These are phyloP conservation scores for Candida namnaoensis DNA, from an alignment of 805 yeast species.

Conservation along the genomic window DNA sequence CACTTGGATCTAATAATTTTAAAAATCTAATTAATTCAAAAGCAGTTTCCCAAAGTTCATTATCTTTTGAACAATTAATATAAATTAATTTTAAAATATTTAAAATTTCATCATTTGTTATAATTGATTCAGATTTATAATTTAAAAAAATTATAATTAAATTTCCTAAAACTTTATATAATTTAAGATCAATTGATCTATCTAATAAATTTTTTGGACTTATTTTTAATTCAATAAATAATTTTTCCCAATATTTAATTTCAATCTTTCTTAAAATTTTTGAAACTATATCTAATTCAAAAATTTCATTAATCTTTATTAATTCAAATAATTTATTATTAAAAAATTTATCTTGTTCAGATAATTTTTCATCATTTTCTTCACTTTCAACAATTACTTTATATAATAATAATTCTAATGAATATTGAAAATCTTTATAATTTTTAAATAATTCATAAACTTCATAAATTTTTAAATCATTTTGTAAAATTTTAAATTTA, in stretches of 20 bases:
- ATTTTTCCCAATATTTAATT: conserved; percentile 33
- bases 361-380: conserved; percentile 8
- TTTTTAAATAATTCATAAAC: conserved; percentile 23
- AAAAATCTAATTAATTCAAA: conserved; percentile 21
- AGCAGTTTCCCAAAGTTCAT: conserved; percentile 21
- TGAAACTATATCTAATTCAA: conserved; percentile 26
- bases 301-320: conserved; percentile 13
- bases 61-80: conserved; percentile 17
- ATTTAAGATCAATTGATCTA: conserved; percentile 27
- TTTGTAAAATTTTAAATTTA: conserved; percentile 26
- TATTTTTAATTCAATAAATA: conserved; percentile 27
- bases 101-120: conserved; percentile 5
- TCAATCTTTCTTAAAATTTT: conserved; percentile 47
- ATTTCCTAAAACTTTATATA: conserved; percentile 38
- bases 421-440: conserved; percentile 30
- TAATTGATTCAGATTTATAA: conserved; percentile 20
- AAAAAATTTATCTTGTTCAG: conserved; percentile 8
- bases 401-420: conserved; percentile 37
- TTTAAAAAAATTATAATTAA: conserved; percentile 38
- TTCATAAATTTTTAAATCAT: conserved; percentile 5
- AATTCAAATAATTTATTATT: conserved; percentile 9
- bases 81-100: conserved; percentile 16
- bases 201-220: conserved; percentile 35
- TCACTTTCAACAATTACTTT: conserved; percentile 15
- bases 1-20: conserved; percentile 17